phyloP scores from a whole-genome alignment of 495 filamentous ascomycete species.

The Acidiella bohemica region DNA sequence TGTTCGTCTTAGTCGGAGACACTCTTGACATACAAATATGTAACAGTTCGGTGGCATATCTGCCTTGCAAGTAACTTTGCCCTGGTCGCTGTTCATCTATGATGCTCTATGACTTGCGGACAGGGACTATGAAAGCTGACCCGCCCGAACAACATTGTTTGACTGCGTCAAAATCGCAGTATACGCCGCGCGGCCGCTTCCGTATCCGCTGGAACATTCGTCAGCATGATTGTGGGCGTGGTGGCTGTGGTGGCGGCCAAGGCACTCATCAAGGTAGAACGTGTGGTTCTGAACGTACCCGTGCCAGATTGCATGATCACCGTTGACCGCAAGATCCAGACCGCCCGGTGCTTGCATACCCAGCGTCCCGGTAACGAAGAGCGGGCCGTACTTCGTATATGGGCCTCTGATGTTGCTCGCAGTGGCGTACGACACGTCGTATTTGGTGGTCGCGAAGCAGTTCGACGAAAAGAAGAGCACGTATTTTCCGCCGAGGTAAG shows the following conservation, averaged over 20 bases:
- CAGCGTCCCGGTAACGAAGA: conserved; percentile 8
- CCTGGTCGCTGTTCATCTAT: background rate
- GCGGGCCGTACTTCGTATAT: conserved; percentile 9
- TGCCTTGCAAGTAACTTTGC: conserved; percentile 1
- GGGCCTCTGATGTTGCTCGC: conserved; percentile 9
- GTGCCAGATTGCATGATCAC: conserved; percentile 10
- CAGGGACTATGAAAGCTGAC: no score
- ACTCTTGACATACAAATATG: background rate
- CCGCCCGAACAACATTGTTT: conserved; percentile 1
- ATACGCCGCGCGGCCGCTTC: conserved; percentile 1
- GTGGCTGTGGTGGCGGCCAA: background rate
- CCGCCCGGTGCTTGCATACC: conserved; percentile 10
- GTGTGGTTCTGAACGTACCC: conserved; percentile 5
- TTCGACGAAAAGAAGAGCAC: conserved; percentile 47
- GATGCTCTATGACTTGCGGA: no score
- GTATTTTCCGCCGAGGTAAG: conserved; percentile 37
- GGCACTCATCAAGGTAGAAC: conserved; percentile 1
- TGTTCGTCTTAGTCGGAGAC: conserved; percentile 10
- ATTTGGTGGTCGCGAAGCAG: conserved; percentile 18
- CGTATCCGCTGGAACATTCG: conserved; percentile 2
- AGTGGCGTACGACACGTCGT: conserved; percentile 20
- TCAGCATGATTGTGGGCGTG: background rate
- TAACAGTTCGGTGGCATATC: background rate
- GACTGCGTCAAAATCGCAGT: background rate
- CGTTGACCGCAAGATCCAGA: conserved; percentile 5